phyloP scores from a whole-genome alignment of 768 basidiomycete species.

The Russula olivacea region DNA sequence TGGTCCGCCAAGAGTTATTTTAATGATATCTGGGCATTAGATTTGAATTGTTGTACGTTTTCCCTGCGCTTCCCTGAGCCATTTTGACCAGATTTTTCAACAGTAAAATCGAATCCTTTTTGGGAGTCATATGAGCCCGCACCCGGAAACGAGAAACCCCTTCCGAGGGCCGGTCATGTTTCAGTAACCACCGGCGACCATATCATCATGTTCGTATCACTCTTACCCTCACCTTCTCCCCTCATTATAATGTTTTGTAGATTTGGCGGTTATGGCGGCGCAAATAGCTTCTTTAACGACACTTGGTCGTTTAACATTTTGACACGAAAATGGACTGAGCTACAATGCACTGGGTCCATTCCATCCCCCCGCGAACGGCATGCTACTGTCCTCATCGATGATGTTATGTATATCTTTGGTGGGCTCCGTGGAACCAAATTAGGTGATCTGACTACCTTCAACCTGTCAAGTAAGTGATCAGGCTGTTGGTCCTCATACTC shows the following conservation, averaged over 20 bases:
- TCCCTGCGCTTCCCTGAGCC: slow-evolving; percentile 22
- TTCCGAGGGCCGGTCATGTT: slow-evolving; percentile 87
- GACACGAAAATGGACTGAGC: slow-evolving; percentile 79
- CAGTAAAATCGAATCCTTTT: slow-evolving; percentile 71
- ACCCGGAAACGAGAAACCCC: slow-evolving; percentile 53
- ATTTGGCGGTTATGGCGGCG: slow-evolving; percentile 94
- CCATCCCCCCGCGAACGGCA: slow-evolving; percentile 96
- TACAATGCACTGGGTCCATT: slow-evolving; percentile 94
- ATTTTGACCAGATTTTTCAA: slow-evolving; percentile 4
- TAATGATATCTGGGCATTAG: slow-evolving; percentile 93
- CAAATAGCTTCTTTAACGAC: slow-evolving; percentile 98
- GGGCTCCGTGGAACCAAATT: slow-evolving; percentile 95
- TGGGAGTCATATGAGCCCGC: slow-evolving; percentile 78
- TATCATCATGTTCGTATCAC: too few species aligned
- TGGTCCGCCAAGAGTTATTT: slow-evolving; percentile 92
- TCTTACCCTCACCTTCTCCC: too few species aligned
- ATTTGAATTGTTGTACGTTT: slow-evolving; percentile 82
- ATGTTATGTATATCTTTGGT: slow-evolving; percentile 96
- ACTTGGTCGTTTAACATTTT: slow-evolving; percentile 91
- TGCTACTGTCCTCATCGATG: slow-evolving; percentile 91
- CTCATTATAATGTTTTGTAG: too few species aligned
- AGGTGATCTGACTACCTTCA: slow-evolving; percentile 92
- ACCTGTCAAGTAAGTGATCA: slow-evolving; percentile 80
- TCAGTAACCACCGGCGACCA: too few species aligned
- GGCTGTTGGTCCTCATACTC: not conserved